Conservation (phyloP, 192 early-diverging fungal genomes). For the Coemansia sp. region DNA sequence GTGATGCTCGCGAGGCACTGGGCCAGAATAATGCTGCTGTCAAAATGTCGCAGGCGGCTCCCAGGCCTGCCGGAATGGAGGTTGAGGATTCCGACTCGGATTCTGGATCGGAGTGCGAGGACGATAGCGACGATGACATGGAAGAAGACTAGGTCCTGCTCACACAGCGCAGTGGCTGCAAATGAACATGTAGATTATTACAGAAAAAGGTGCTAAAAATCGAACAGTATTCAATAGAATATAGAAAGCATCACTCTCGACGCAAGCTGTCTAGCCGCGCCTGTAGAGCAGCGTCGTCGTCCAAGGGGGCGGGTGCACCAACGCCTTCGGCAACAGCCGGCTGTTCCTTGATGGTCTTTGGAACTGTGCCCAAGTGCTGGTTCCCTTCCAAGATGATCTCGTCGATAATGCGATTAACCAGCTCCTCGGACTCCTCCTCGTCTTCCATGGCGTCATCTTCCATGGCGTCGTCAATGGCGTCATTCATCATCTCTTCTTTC, state of each 20-base stretch:
- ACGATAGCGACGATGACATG: constrained; percentile 22
- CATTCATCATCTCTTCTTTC: constrained; percentile 99
- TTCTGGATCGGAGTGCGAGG: neutral
- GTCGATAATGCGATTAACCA: constrained; percentile 92
- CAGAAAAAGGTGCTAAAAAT: neutral
- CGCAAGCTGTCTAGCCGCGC: constrained; percentile 86
- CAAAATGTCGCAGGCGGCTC: constrained; percentile 19
- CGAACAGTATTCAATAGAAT: neutral
- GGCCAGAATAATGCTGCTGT: constrained; percentile 11
- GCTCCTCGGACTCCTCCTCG: constrained; percentile 84
- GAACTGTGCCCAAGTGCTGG: constrained; percentile 45
- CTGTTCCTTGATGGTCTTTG: constrained; percentile 57
- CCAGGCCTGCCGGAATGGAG: neutral
- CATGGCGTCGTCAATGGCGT: constrained; percentile 95
- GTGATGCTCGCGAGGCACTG: constrained; percentile 25
- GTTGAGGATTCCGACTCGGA: constrained; percentile 12
- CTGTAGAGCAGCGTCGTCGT: constrained; percentile 78
- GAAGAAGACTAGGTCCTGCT: constrained; percentile 10
- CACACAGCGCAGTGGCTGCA: neutral
- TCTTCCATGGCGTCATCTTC: constrained; percentile 84
- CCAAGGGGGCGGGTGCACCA: constrained; percentile 9
- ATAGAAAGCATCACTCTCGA: constrained; percentile 61
- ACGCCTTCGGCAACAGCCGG: constrained; percentile 47
- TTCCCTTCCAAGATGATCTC: constrained; percentile 84
- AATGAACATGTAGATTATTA: neutral